A percentile compares a stretch with the other conserved stretches of the same genome.
phyloP scores from a whole-genome alignment of 441 rosid species.

The Manihot esculenta region DNA sequence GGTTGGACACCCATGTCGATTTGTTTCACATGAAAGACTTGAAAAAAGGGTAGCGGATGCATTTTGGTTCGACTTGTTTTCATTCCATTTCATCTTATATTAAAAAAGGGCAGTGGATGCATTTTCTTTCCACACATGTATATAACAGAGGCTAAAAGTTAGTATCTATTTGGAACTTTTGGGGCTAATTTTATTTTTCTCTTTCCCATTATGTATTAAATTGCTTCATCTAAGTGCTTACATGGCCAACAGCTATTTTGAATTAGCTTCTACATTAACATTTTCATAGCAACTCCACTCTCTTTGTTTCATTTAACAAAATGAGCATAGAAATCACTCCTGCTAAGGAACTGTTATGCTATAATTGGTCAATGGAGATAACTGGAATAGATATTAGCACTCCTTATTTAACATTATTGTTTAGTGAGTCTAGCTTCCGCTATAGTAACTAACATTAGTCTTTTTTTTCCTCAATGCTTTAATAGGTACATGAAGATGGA shows the following conservation, averaged over 20 bases:
- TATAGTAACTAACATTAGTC: too few species aligned
- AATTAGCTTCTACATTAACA: background rate
- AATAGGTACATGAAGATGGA: constrained; percentile 54
- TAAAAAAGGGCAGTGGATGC: too few species aligned
- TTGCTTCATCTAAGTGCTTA: background rate
- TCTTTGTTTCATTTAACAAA: background rate
- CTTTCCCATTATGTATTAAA: background rate
- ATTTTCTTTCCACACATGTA: too few species aligned
- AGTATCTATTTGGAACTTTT: too few species aligned
- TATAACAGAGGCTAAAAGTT: too few species aligned
- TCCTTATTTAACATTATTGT: background rate
- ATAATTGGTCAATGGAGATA: background rate
- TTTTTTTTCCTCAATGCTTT: constrained; percentile 2
- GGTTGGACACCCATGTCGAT: background rate
- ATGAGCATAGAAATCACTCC: background rate
- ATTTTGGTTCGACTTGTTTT: too few species aligned
- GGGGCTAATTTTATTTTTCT: too few species aligned
- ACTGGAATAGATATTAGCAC: background rate
- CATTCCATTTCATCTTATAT: too few species aligned
- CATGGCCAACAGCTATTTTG: background rate
- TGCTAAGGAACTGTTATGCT: background rate
- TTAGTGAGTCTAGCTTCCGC: too few species aligned
- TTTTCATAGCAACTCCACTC: background rate
- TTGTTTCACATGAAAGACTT: background rate
- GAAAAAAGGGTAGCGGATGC: too few species aligned